These are phyloP conservation scores for Cyclotella cryptica DNA, from an alignment of 108 stramenopile species.

Conservation along the genomic window DNA sequence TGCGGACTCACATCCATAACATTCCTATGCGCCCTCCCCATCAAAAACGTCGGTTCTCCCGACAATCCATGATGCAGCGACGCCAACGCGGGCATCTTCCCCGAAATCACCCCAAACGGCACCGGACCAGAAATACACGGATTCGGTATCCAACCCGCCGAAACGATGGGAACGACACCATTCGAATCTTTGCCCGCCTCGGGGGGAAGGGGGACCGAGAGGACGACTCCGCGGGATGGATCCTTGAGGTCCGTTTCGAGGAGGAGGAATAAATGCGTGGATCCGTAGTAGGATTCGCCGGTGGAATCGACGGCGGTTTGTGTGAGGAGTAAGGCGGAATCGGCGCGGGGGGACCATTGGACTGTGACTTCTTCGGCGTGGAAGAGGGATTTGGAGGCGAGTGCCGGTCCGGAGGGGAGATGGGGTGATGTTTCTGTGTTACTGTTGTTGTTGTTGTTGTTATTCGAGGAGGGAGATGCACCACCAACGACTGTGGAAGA, in stretches of 20 bases:
- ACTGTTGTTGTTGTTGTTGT: slow-evolving; percentile 11
- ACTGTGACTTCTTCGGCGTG: slow-evolving; percentile 81
- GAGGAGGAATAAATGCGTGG: slow-evolving; percentile 88
- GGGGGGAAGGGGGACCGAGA: slow-evolving; percentile 75
- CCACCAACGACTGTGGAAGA: slow-evolving; percentile 26
- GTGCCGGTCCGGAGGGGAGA: slow-evolving; percentile 47
- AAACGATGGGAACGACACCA: slow-evolving; percentile 74
- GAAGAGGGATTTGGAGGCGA: slow-evolving; percentile 79
- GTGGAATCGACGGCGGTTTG: slow-evolving; percentile 94
- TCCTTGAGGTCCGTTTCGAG: slow-evolving; percentile 50
- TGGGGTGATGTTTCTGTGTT: no score
- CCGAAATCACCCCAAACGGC: slow-evolving; percentile 90
- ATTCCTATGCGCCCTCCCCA: slow-evolving; percentile 95
- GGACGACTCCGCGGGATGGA: slow-evolving; percentile 46
- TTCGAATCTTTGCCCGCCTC: slow-evolving; percentile 38
- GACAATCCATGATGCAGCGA: slow-evolving; percentile 91
- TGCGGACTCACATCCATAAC: slow-evolving; percentile 89
- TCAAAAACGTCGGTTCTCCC: slow-evolving; percentile 92
- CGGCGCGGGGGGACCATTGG: slow-evolving; percentile 82
- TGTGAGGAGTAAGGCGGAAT: slow-evolving; percentile 78
- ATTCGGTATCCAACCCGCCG: slow-evolving; percentile 91
- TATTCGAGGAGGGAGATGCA: no score
- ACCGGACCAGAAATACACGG: slow-evolving; percentile 62
- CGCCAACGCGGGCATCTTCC: slow-evolving; percentile 90
- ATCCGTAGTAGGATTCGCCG: slow-evolving; percentile 95